Base-by-base conservation (phyloP, 2,329 filamentous ascomycete genomes). In the Aspergillus fructus region DNA sequence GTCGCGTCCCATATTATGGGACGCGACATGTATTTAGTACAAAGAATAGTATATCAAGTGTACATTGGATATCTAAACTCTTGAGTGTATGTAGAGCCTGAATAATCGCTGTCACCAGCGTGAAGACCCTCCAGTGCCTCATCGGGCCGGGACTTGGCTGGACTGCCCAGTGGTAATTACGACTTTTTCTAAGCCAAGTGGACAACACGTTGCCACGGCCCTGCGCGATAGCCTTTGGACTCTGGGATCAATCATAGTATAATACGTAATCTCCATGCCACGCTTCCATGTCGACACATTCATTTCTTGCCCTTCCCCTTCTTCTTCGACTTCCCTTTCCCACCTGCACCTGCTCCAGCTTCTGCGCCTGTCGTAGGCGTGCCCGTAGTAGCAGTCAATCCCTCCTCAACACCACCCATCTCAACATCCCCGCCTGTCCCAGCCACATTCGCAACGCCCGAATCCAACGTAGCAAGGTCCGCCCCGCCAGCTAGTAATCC, bases 221-320 rank as follows among this genome's bases (percentile, higher is more conserved):
- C 13, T 37, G 15, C 24, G 43, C 24, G 11, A 30, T n/a, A 19
- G n/a, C 4, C 23, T 8, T 9, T 33, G 34, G 23, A 24, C 23
- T 8, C n/a, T 33, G 34, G 23, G 24, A 23, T 17, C 43, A 17
- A 49, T 19, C 5, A 13, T 5, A 50, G 34, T 37, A 46, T 30
- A 8, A 46, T 37, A 43, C 21, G 24, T 23, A 7, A 8, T 48
- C 21, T 6, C 23, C 49, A 42, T 23, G 49, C 24, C 21, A 30
- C 51, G 30, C 13, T 45, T 30, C 13, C 40, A 40, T 43, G 12
- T 11, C 17, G 11, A 45, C 24, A 55, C 4, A n/a, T 33, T 81
- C 77, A 89, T 80, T 85, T 84, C 80, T 87, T 88, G 46, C 85
- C 85, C 76, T 88, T 89, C 77, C 89, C 89, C 78, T 88, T 89